These are phyloP conservation scores for Plasmopara viticola DNA, from an alignment of 352 stramenopile species.

Conservation along the genomic window DNA sequence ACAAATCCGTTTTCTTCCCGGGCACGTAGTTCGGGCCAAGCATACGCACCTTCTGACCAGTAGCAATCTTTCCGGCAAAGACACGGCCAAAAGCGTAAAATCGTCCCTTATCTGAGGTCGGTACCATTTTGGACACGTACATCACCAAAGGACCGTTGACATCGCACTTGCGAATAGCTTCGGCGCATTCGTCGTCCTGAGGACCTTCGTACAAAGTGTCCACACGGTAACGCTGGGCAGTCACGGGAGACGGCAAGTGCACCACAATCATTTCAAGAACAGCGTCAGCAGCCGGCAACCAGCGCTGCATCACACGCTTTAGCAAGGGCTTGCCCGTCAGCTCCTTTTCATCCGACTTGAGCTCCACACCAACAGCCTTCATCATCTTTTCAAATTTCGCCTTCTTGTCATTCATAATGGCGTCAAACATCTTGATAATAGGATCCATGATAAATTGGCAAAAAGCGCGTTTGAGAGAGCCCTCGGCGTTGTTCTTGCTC, in stretches of 20 bases:
- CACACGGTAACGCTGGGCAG: conserved; percentile 97
- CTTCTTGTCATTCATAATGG: conserved; percentile 99
- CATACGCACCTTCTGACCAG: conserved; percentile 98
- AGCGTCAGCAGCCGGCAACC: conserved; percentile 97
- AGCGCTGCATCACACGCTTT: conserved; percentile 99
- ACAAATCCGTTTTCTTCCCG: conserved; percentile 99
- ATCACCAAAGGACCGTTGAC: conserved; percentile 97
- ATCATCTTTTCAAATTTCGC: conserved; percentile 98
- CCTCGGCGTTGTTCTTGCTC: conserved; percentile 87
- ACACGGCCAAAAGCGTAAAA: conserved; percentile 99
- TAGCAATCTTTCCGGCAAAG: conserved; percentile 98
- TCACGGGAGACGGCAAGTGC: conserved; percentile 95
- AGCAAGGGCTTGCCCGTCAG: conserved; percentile 95
- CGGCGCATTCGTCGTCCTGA: conserved; percentile 95
- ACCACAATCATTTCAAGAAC: conserved; percentile 99
- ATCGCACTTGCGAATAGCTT: conserved; percentile 97
- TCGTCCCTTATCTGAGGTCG: conserved; percentile 96
- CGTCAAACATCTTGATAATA: conserved; percentile 99
- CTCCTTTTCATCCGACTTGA: conserved; percentile 96
- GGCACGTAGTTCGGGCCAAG: conserved; percentile 99
- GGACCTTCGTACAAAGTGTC: conserved; percentile 98
- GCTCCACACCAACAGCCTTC: conserved; percentile 95
- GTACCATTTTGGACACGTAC: conserved; percentile 99
- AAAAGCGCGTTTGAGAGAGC: conserved; percentile 97
- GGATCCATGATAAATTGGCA: conserved; percentile 99